Base-by-base conservation (phyloP, 345 rosid genomes). In the Garcia nutans region DNA sequence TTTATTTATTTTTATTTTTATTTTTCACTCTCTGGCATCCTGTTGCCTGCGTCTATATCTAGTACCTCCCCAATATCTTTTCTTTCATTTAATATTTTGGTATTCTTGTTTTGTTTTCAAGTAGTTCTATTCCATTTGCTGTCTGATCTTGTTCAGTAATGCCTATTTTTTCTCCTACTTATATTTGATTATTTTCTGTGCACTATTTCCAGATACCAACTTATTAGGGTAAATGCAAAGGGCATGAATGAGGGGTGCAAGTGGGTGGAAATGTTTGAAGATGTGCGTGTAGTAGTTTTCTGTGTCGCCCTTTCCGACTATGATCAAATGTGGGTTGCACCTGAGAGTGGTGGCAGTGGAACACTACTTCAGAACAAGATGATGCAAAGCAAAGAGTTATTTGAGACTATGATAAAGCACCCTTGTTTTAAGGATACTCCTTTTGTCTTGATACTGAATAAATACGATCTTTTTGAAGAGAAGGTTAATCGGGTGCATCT, bases 231-330 rank as follows among this genome's bases (percentile, higher is more conserved):
- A 56, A 93, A 91, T 54, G 97, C 98, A 0, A 93, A 88, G 76
- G 97, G 97, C 56, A 89, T 93, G 97, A 92, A 88, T 42, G 97
- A 93, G 73, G 97, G 98, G 33, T 96, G 98, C 87, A 96, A 96
- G 81, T 96, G 99, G 99, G 94, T 96, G 1, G 98, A 93, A 74
- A 96, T 96, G 98, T 93, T 96, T 33, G 99, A 96, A 89, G 99
- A 96, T 3, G 99, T 91, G 57, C 87, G 92, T 2, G 93, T 81
- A 8, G 89, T 93, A 2, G 82, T 93, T 64, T 93, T 96, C 93
- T 96, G 99, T 47, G 86, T 92, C 9, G 84, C 98, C 71, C 90
- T 96, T 55, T 83, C 90, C 50, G 98, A 96, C 81, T 96, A 91
- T 69, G 99, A 96, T 78, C 96, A 89, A 77, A 83, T 91, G 72